phyloP scores from a whole-genome alignment of 2,329 filamentous ascomycete genomes.

The Verticillium nubilum region DNA sequence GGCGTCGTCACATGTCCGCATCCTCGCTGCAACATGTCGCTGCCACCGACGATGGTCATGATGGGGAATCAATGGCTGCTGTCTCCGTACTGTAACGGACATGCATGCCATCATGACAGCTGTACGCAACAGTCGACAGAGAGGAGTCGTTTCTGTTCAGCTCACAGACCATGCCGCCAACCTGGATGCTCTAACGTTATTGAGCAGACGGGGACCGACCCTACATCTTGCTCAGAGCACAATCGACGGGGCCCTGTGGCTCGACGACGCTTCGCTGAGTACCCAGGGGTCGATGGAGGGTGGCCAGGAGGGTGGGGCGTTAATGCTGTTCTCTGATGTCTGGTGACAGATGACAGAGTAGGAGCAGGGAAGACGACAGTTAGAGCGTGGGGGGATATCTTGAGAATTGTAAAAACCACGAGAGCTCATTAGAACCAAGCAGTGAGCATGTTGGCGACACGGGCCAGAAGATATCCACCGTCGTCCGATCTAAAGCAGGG shows the following conservation, averaged over 20 bases:
- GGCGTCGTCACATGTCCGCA: slow-evolving; percentile 12
- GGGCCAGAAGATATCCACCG: not conserved
- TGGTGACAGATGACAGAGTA: not conserved
- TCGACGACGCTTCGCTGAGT: not conserved
- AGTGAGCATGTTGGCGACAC: not conserved
- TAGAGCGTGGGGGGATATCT: not conserved
- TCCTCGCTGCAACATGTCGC: not conserved
- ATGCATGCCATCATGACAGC: slow-evolving; percentile 5
- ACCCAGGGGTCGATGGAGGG: not conserved
- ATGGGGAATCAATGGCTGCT: not conserved
- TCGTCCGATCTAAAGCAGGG: not conserved
- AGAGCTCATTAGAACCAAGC: not conserved
- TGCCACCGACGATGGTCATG: not conserved
- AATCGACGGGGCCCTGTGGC: not conserved
- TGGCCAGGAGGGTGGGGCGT: not conserved
- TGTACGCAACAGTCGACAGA: slow-evolving; percentile 2
- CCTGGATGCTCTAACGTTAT: slow-evolving; percentile 3
- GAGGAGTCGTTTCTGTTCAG: slow-evolving; percentile 3
- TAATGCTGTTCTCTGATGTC: not conserved
- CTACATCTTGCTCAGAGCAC: slow-evolving; percentile 6
- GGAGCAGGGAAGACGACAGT: not conserved
- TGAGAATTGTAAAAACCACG: not conserved
- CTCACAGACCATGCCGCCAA: slow-evolving; percentile 6
- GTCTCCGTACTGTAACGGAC: slow-evolving; percentile 8
- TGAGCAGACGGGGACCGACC: slow-evolving; percentile 3